These are phyloP conservation scores for Dactylellina leptospora DNA, from an alignment of 2,329 filamentous ascomycete species.

Conservation along the genomic window DNA sequence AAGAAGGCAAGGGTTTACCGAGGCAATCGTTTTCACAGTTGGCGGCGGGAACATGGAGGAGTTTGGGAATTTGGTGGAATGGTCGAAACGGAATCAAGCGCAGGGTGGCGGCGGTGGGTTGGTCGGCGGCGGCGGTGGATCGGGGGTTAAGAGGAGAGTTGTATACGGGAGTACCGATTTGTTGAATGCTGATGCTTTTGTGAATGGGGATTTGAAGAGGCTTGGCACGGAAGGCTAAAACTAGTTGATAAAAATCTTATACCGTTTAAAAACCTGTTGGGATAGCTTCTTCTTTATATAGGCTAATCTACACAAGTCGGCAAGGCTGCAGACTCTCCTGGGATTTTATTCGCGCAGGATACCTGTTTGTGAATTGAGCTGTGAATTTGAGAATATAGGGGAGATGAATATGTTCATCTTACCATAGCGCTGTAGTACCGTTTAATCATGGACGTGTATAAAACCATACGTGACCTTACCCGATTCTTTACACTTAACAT, in stretches of 20 bases:
- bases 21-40: conserved; percentile 92
- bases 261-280: too few relatives aligned
- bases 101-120: conserved; percentile 65
- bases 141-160: conserved; percentile 75
- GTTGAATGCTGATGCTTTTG: conserved; percentile 74
- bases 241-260: neutral
- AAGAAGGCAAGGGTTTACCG: conserved; percentile 84
- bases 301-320: too few relatives aligned
- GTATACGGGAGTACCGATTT: conserved; percentile 94
- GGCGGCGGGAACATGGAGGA: conserved; percentile 99
- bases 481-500: too few relatives aligned
- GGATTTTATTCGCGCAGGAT: too few relatives aligned
- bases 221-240: conserved; percentile 66
- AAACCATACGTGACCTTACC: too few relatives aligned
- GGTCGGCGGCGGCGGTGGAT: conserved; percentile 59
- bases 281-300: too few relatives aligned
- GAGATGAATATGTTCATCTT: too few relatives aligned
- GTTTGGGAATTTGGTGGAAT: conserved; percentile 96
- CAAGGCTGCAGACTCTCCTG: too few relatives aligned
- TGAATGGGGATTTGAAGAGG: conserved; percentile 70
- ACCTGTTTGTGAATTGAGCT: too few relatives aligned
- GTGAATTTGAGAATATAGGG: too few relatives aligned
- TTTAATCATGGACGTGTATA: too few relatives aligned
- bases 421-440: too few relatives aligned
- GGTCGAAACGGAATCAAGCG: conserved; percentile 78